A percentile compares a stretch with the other conserved stretches of the same genome.
Conservation (phyloP, 768 basidiomycete species). For the Pisolithus sp. region DNA sequence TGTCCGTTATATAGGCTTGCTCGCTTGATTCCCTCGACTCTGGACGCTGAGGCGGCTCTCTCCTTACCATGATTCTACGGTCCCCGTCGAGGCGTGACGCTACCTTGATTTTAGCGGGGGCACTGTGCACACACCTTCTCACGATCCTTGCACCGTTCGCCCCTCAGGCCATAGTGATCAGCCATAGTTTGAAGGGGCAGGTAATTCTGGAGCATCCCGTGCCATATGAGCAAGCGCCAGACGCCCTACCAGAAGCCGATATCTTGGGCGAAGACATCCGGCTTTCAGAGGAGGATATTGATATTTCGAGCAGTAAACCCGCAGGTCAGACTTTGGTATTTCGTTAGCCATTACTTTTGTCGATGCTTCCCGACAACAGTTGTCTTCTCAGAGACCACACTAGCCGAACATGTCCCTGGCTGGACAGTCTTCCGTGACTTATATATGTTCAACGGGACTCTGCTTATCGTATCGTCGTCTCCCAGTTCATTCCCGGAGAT, state of each 20-base stretch:
- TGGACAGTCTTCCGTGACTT: constrained; percentile 83
- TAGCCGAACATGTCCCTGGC: constrained; percentile 66
- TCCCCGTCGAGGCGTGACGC: constrained; percentile 50
- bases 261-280: background rate
- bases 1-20: background rate
- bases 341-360: background rate
- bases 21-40: background rate
- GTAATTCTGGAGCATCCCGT: background rate
- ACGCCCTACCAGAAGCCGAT: background rate
- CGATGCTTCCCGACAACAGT: constrained; percentile 3
- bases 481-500: constrained; percentile 39
- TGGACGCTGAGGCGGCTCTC: background rate
- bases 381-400: constrained; percentile 44
- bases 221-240: constrained; percentile 5
- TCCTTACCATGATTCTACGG: constrained; percentile 26
- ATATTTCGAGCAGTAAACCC: background rate
- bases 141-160: constrained; percentile 32
- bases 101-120: constrained; percentile 53
- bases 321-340: background rate
- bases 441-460: constrained; percentile 80
- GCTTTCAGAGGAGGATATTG: background rate
- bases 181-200: constrained; percentile 6
- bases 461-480: constrained; percentile 57
- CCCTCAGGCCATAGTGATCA: constrained; percentile 28
- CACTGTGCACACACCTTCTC: constrained; percentile 49